Percentiles rank a stretch among this genome's conserved stretches.
phyloP scores from a whole-genome alignment of 2,329 filamentous ascomycete genomes.

The Aspergillus neoniger region DNA sequence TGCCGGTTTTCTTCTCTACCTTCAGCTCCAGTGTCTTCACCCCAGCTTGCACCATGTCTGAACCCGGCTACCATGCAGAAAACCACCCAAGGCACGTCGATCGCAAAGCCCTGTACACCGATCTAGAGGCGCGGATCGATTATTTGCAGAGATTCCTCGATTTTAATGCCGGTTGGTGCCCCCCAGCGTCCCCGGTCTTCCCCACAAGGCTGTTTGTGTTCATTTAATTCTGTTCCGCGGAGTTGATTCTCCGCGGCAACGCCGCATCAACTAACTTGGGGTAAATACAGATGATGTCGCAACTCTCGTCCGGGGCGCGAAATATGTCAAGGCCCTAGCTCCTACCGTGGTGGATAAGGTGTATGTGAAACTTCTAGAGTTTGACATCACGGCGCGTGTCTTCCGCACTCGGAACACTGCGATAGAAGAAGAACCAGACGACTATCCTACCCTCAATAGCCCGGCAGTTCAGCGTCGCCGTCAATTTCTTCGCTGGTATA shows the following conservation, averaged over 20 bases:
- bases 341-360: slow-evolving; percentile 82
- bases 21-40: not conserved
- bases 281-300: slow-evolving; percentile 65
- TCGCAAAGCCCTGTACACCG: slow-evolving; percentile 70
- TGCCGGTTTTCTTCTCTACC: not conserved
- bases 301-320: slow-evolving; percentile 66
- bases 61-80: not conserved
- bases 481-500: slow-evolving; percentile 72
- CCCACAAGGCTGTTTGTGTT: not conserved
- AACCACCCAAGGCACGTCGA: slow-evolving; percentile 56
- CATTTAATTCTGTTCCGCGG: not conserved
- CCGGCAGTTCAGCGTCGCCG: slow-evolving; percentile 76
- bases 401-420: slow-evolving; percentile 65
- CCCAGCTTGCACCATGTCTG: not conserved
- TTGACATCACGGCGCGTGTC: slow-evolving; percentile 78
- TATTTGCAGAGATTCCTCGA: slow-evolving; percentile 77
- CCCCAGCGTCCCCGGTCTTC: not conserved
- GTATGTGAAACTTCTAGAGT: slow-evolving; percentile 76
- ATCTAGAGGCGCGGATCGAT: slow-evolving; percentile 67
- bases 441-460: slow-evolving; percentile 65
- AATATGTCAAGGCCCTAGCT: slow-evolving; percentile 78
- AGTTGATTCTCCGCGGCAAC: not conserved
- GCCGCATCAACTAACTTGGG: not conserved
- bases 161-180: slow-evolving; percentile 65
- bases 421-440: slow-evolving; percentile 67